A percentile compares a stretch with the other conserved stretches of the same genome.
Conservation (phyloP, 1,284 basidiomycete species). For the Sporisorium exsertum region DNA sequence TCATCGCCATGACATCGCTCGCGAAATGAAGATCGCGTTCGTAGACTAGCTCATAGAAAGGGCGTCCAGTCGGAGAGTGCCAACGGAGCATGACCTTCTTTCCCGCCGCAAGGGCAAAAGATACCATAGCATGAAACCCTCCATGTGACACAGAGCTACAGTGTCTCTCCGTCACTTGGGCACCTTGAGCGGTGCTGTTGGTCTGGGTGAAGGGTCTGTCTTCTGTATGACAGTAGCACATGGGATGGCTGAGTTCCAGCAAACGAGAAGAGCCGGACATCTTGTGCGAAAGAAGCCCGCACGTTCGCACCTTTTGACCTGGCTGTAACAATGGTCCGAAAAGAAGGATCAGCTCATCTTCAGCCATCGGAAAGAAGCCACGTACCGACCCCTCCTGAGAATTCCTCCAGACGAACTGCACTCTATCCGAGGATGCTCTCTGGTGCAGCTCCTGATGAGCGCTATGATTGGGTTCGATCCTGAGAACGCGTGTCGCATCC, state of each 20-base stretch:
- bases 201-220: background rate
- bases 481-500: background rate
- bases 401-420: background rate
- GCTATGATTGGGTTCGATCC: background rate
- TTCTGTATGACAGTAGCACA: too few relatives aligned
- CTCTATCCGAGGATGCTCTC: background rate
- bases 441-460: background rate
- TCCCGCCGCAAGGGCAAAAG: background rate
- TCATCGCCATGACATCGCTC: constrained; percentile 27
- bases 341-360: too few relatives aligned
- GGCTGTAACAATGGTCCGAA: background rate
- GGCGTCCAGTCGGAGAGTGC: too few relatives aligned
- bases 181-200: background rate
- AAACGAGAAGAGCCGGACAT: too few relatives aligned
- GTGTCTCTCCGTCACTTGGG: background rate
- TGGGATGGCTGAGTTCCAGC: too few relatives aligned
- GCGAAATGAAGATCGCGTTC: background rate
- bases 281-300: too few relatives aligned
- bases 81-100: background rate
- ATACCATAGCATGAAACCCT: background rate
- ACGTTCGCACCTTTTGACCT: too few relatives aligned
- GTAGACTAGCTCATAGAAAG: too few relatives aligned
- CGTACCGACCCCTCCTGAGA: too few relatives aligned
- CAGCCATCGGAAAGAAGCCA: background rate
- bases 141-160: too few relatives aligned